Percentiles rank a stretch among this genome's conserved stretches.
These are phyloP conservation scores for Lentinula guzmanii DNA, from an alignment of 768 basidiomycete species.

Conservation along the genomic window DNA sequence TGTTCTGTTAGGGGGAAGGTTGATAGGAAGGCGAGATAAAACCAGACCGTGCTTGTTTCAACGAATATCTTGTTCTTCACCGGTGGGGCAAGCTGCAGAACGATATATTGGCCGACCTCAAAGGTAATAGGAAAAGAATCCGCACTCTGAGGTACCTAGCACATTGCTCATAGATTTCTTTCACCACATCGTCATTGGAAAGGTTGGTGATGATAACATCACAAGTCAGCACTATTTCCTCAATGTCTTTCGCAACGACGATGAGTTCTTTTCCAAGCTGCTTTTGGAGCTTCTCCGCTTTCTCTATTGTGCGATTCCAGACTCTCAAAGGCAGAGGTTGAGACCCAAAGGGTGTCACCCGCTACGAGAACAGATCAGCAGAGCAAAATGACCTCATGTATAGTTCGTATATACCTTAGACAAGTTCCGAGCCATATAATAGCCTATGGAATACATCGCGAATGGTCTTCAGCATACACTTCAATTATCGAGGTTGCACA, in stretches of 20 bases:
- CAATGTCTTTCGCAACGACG: conserved; percentile 47
- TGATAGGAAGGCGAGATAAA: neutral
- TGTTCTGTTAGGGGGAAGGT: conserved; percentile 8
- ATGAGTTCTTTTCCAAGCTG: conserved; percentile 50
- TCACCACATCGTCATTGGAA: conserved; percentile 65
- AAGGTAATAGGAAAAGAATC: neutral
- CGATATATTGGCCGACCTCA: conserved; percentile 2
- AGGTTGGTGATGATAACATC: conserved; percentile 77
- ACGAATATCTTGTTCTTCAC: conserved; percentile 68
- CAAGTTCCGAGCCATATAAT: conserved; percentile 74
- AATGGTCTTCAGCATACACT: conserved; percentile 30
- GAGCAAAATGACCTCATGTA: neutral
- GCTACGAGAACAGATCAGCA: conserved; percentile 10
- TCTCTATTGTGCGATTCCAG: conserved; percentile 68
- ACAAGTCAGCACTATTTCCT: conserved; percentile 57
- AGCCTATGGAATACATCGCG: conserved; percentile 49
- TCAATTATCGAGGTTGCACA: neutral
- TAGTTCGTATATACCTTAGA: conserved; percentile 27
- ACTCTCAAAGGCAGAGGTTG: conserved; percentile 51
- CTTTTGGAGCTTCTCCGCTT: conserved; percentile 50
- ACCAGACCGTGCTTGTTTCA: conserved; percentile 77
- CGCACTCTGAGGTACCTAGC: conserved; percentile 52
- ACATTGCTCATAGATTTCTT: conserved; percentile 55
- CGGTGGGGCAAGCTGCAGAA: conserved; percentile 32
- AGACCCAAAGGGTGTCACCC: conserved; percentile 27